Evolutionary conservation across 306 rosid genomes (phyloP).

Genomic region (Dalbergia oliveri): DNA sequence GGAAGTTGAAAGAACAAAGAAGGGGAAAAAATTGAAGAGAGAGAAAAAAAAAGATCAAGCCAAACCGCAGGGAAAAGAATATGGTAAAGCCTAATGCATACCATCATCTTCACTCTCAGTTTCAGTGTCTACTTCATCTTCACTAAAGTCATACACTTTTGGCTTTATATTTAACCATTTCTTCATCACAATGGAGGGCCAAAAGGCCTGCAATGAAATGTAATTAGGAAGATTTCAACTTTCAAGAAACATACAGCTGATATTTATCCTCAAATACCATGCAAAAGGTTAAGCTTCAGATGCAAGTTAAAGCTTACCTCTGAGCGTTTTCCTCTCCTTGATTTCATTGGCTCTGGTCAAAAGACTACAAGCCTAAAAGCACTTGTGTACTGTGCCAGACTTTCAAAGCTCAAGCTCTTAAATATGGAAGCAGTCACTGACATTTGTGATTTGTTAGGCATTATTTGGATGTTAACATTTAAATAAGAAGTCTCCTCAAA

Average conservation of each 20-base stretch:
- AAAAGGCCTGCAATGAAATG: conserved; percentile 72
- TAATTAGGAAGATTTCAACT: conserved; percentile 6
- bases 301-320: conserved; percentile 66
- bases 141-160: conserved; percentile 82
- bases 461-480: conserved; percentile 39
- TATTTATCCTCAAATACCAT: conserved; percentile 21
- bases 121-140: conserved; percentile 93
- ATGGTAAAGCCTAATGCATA: conserved; percentile 39
- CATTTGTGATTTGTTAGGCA: conserved; percentile 45
- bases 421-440: conserved; percentile 53
- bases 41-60: conserved; percentile 13
- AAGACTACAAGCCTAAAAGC: conserved; percentile 36
- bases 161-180: conserved; percentile 96
- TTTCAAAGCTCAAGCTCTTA: conserved; percentile 53
- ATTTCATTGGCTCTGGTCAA: conserved; percentile 62
- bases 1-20: conserved; percentile 36
- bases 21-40: conserved; percentile 24
- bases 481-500: conserved; percentile 34
- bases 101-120: conserved; percentile 95
- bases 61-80: background rate
- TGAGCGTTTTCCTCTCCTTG: conserved; percentile 71
- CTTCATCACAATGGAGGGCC: conserved; percentile 95
- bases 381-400: conserved; percentile 39
- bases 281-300: conserved; percentile 24
- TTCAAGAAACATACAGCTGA: conserved; percentile 23